Conservation (phyloP, 2,329 filamentous ascomycete genomes). For the Lizonia empirigonia region DNA sequence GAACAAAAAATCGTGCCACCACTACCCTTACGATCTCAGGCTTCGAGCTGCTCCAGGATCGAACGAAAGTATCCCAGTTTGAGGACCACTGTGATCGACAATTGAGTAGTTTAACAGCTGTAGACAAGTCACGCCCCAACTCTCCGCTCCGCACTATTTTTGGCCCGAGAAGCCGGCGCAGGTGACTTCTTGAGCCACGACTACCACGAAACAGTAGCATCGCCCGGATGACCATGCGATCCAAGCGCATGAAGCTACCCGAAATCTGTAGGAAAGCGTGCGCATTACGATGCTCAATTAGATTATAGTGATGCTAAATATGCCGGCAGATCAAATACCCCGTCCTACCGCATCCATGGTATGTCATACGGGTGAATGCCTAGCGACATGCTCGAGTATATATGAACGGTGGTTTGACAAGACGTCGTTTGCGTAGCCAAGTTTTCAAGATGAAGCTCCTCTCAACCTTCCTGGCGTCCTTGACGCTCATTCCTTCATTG, state of each 20-base stretch:
- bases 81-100: too few relatives aligned
- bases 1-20: neutral
- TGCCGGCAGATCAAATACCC: conserved; percentile 1
- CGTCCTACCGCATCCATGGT: neutral
- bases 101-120: too few relatives aligned
- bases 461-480: conserved; percentile 11
- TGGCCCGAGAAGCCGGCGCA: conserved; percentile 27
- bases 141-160: conserved; percentile 20
- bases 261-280: neutral
- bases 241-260: neutral
- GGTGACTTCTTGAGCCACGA: conserved; percentile 3
- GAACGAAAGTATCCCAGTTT: neutral
- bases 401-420: neutral
- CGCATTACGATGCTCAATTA: neutral
- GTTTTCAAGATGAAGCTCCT: conserved; percentile 25
- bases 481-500: conserved; percentile 21
- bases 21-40: neutral
- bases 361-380: conserved; percentile 7
- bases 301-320: neutral
- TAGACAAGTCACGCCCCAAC: conserved; percentile 16
- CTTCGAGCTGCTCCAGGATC: conserved; percentile 1
- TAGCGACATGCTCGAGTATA: conserved; percentile 10
- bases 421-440: neutral
- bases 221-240: neutral
- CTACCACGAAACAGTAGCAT: conserved; percentile 2